Base-by-base conservation (phyloP, 805 yeast genomes). In the Scheffersomyces lignosus region DNA sequence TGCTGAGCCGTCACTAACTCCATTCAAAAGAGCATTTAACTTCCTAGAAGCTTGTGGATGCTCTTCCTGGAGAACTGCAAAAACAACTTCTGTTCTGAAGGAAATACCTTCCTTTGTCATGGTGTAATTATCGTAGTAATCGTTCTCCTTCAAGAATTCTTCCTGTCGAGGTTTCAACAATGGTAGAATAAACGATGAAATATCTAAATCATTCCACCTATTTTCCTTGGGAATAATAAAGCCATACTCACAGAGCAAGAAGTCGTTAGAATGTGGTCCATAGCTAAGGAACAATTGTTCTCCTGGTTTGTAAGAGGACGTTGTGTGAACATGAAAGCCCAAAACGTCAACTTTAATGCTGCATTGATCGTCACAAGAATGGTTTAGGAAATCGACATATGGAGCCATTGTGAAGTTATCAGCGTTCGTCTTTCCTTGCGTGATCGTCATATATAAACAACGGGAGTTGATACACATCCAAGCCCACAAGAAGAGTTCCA, bases 401-500 rank as follows among this genome's bases (percentile, higher is more conserved):
- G 99, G 99, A 0, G 91, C 97, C 77, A 91, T 65, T 2, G 98
- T 87, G 65, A 91, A 81, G 56, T 86, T 83, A 47, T 83, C 87
- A 17, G 65, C 75, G 2, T 55, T 53, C 13, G 67, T 62, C 38
- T 73, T 71, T 24, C 74, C 71, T 31, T 74, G 70, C 1, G 85
- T 81, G 2, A 87, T 60, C 3, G 75, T 72, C 81, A 83, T 81
- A 56, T 88, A 90, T 4, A 91, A 66, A 57, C 98, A 91, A 62
- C 99, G 81, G 2, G 97, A 83, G 56, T 93, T 91, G 38, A 90
- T 86, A 51, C 91, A 81, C 50, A 86, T 71, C 95, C 96, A 91
- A 0, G 85, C 78, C 77, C 87, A 80, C 8, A 81, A 50, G 47
- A 74, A 82, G 3, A 52, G 48, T 4, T 54, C 47, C 5, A 44